These are phyloP conservation scores for Bretschneidera sinensis DNA, from an alignment of 345 rosid species.

Conservation along the genomic window DNA sequence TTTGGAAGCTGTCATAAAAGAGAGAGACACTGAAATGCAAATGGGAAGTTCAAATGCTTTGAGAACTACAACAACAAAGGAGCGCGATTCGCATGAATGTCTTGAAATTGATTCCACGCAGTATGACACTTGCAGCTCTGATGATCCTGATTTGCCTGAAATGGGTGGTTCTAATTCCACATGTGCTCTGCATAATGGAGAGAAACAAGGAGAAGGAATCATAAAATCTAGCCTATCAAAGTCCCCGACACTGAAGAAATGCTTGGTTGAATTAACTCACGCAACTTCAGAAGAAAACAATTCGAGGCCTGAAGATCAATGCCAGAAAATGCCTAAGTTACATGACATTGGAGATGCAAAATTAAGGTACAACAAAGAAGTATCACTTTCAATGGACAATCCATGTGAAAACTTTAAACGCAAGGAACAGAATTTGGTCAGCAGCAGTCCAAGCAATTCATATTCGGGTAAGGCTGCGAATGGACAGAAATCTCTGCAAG, in stretches of 20 bases:
- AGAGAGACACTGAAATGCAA: conserved; percentile 30
- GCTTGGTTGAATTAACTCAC: conserved; percentile 32
- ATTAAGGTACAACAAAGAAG: neutral
- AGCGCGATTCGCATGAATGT: conserved; percentile 44
- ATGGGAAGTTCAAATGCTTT: conserved; percentile 28
- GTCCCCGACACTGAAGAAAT: conserved; percentile 26
- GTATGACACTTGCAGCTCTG: conserved; percentile 55
- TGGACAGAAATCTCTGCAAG: conserved; percentile 51
- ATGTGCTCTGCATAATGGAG: conserved; percentile 17
- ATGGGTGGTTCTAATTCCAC: conserved; percentile 13
- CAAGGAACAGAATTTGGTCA: conserved; percentile 27
- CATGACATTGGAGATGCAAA: conserved; percentile 12
- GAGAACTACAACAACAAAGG: conserved; percentile 21
- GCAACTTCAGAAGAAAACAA: conserved; percentile 24
- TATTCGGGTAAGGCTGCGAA: conserved; percentile 30
- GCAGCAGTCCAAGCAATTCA: conserved; percentile 22
- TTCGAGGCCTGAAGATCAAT: conserved; percentile 16
- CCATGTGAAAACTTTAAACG: conserved; percentile 9
- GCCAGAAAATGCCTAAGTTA: conserved; percentile 10
- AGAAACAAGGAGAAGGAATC: conserved; percentile 23
- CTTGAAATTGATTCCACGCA: conserved; percentile 61
- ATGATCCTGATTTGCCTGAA: conserved; percentile 51
- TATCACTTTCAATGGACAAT: too few relatives aligned
- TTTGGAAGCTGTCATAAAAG: conserved; percentile 64
- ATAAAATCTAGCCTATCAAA: conserved; percentile 17